Base-by-base conservation (phyloP, 2,329 filamentous ascomycete genomes). In the Fusarium clavum region DNA sequence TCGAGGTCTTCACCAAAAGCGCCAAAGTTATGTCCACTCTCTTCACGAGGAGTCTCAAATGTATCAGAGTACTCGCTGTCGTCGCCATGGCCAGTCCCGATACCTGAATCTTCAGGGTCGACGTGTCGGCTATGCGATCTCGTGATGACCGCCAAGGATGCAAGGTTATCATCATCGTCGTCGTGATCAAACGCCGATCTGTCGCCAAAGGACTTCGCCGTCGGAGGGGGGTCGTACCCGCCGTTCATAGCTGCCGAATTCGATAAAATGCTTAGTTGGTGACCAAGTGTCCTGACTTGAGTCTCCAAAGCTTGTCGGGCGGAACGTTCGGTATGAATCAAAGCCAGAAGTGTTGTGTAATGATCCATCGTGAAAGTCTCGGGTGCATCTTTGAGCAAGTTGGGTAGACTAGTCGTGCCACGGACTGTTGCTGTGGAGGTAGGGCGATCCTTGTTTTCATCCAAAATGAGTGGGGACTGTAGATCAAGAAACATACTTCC, bases 261-360 rank as follows among this genome's bases (percentile, higher is more conserved):
- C 55, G 83, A 83, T 48, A 87, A 71, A 12, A 83, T 76, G 68
- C 85, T 83, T 48, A 89, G 69, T 45, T 84, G 83, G 34, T 85
- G 83, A 24, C 81, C 82, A 8, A 91, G 80, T 44, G 81, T 84
- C 59, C 81, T 84, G 32, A 91, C 86, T 61, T 89, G 83, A 3
- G 81, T 79, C 75, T 90, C 89, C 7, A 91, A 82, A 6, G 83
- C 80, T 59, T 84, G 81, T 8, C 89, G 83, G 8, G 86, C 86
- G 1, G 83, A 82, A 27, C 88, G 86, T 75, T 91, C 89, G 3
- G 83, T 81, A 60, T 88, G 82, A 27, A 91, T 80, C 58, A 90
- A 81, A 18, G 83, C 81, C 29, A 85, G 76, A 18, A 90, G 79
- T 3, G 81, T 83, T 9, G 81, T 80, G 64, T 86, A 87, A 52